phyloP scores from a whole-genome alignment of 2,329 filamentous ascomycete genomes.

The Clathrospora elynae region DNA sequence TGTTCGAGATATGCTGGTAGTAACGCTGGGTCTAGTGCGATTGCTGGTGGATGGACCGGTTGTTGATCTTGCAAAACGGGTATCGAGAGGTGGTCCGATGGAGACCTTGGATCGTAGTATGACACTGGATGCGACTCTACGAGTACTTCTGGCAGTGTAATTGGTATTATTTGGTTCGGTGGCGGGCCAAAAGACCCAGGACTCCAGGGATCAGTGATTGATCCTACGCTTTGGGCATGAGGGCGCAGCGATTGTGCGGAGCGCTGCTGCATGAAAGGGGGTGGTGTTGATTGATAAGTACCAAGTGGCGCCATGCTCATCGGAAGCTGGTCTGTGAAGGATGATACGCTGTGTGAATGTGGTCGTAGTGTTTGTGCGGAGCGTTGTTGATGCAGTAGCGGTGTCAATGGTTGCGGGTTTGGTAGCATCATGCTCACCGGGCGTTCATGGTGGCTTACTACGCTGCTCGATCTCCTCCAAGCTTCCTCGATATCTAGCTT shows the following conservation, averaged over 20 bases:
- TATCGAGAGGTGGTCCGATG: constrained; percentile 17
- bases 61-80: constrained; percentile 14
- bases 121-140: constrained; percentile 1
- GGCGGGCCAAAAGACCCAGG: constrained; percentile 21
- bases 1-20: constrained; percentile 35
- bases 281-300: constrained; percentile 3
- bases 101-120: constrained; percentile 9
- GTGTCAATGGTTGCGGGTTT: constrained; percentile 10
- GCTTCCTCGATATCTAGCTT: constrained; percentile 36
- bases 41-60: constrained; percentile 2
- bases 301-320: background rate
- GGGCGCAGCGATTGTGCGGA: constrained; percentile 12
- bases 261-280: constrained; percentile 2
- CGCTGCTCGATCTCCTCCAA: constrained; percentile 28
- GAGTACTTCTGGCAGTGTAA: constrained; percentile 24
- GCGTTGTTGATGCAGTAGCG: constrained; percentile 22
- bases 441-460: constrained; percentile 19
- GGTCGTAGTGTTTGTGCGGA: constrained; percentile 16
- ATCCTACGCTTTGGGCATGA: constrained; percentile 19
- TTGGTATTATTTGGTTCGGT: constrained; percentile 9
- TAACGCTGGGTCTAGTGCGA: constrained; percentile 14
- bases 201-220: constrained; percentile 18
- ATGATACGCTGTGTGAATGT: constrained; percentile 22
- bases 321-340: background rate
- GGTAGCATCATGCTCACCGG: constrained; percentile 20